These are phyloP conservation scores for Gossypium mustelinum DNA, from an alignment of 345 rosid species.

Conservation along the genomic window DNA sequence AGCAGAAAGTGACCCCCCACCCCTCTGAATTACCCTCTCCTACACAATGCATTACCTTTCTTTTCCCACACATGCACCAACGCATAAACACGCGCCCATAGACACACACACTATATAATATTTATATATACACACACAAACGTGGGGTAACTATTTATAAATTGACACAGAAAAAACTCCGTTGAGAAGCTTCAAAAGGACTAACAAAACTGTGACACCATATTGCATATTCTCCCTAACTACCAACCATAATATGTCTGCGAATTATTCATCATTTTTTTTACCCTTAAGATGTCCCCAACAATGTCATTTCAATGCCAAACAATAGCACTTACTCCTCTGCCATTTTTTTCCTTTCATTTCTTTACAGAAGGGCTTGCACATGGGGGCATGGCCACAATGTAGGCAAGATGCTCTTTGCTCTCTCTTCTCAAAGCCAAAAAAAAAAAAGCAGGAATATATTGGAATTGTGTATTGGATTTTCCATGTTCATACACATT, in stretches of 20 bases:
- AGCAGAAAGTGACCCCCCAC: slow-evolving; percentile 20
- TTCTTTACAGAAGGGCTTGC: slow-evolving; percentile 86
- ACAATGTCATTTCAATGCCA: slow-evolving; percentile 54
- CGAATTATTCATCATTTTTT: slow-evolving; percentile 29
- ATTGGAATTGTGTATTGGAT: slow-evolving; percentile 19
- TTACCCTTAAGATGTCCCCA: slow-evolving; percentile 41
- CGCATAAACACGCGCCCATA: not conserved
- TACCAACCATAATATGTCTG: slow-evolving; percentile 59
- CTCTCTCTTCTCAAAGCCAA: slow-evolving; percentile 33
- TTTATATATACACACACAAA: not conserved
- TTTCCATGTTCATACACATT: slow-evolving; percentile 23
- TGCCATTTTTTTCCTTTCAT: slow-evolving; percentile 18
- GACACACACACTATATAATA: not conserved
- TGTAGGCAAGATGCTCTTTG: slow-evolving; percentile 66
- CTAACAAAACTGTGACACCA: slow-evolving; percentile 36
- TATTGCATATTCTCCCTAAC: slow-evolving; percentile 66
- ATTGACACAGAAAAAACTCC: not conserved
- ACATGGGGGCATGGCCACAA: slow-evolving; percentile 75
- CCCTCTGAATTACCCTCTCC: slow-evolving; percentile 11
- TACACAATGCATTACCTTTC: not conserved
- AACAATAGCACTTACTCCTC: slow-evolving; percentile 31
- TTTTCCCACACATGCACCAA: not conserved
- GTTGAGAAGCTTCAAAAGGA: slow-evolving; percentile 33
- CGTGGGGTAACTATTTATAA: not conserved
- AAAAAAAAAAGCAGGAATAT: not conserved